These are phyloP conservation scores for Marasmius oreades DNA, from an alignment of 1,284 basidiomycete species.

Conservation along the genomic window DNA sequence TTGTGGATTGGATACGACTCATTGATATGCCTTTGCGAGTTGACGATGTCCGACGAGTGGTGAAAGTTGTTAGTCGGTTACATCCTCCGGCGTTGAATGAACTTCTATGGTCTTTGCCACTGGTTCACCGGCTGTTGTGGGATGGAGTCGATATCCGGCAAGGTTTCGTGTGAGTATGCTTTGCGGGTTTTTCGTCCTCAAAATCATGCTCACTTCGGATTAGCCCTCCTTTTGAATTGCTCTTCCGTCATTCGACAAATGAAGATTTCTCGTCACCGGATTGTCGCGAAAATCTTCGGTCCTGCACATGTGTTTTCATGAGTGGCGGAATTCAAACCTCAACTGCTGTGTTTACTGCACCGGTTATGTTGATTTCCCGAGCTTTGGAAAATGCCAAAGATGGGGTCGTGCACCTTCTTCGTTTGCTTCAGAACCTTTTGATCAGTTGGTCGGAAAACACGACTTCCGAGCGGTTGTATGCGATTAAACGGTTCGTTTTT, in stretches of 20 bases:
- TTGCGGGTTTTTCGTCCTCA: too few relatives aligned
- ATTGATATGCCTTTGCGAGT: conserved; percentile 30
- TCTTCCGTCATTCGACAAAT: conserved; percentile 17
- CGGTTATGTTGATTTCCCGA: background rate
- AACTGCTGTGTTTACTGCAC: conserved; percentile 23
- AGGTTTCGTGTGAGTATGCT: too few relatives aligned
- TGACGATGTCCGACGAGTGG: conserved; percentile 37
- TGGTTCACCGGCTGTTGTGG: conserved; percentile 36
- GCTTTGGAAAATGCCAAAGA: background rate
- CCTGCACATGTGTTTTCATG: conserved; percentile 23
- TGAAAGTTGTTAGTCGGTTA: conserved; percentile 35
- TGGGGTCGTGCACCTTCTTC: background rate
- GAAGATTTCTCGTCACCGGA: conserved; percentile 19
- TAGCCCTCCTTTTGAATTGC: conserved; percentile 16
- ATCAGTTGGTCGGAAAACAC: conserved; percentile 14
- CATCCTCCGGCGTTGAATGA: conserved; percentile 39
- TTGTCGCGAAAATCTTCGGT: conserved; percentile 25
- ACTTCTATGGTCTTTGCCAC: conserved; percentile 38
- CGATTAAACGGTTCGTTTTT: conserved; percentile 41
- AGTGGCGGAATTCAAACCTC: conserved; percentile 14
- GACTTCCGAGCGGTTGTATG: conserved; percentile 22
- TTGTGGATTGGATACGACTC: conserved; percentile 60
- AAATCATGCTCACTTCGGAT: too few relatives aligned
- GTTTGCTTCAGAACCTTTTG: background rate
- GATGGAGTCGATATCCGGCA: conserved; percentile 26